Evolutionary conservation across 768 basidiomycete genomes (phyloP).

Genomic region (Leccinellum albellum): DNA sequence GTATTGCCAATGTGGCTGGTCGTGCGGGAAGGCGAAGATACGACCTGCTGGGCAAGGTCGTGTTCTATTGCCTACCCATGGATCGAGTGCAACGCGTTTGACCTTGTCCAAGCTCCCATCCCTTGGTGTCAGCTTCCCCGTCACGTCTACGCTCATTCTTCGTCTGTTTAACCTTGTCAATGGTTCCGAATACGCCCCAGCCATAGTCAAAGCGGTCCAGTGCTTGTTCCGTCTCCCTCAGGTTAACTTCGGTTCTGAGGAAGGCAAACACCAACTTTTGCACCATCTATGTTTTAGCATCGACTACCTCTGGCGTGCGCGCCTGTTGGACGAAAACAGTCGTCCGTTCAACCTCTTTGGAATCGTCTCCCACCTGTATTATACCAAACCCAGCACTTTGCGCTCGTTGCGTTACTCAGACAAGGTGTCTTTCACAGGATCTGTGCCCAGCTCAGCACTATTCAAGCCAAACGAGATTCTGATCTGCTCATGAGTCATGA

Average conservation of each 20-base stretch:
- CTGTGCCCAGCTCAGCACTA: conserved; percentile 38
- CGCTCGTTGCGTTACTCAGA: conserved; percentile 54
- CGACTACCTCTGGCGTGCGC: conserved; percentile 60
- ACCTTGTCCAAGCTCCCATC: conserved; percentile 60
- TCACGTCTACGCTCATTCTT: conserved; percentile 62
- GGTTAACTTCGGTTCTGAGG: conserved; percentile 52
- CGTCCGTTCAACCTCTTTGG: conserved; percentile 56
- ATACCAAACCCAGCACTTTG: conserved; percentile 68
- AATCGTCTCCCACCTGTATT: conserved; percentile 53
- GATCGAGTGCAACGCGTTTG: conserved; percentile 61
- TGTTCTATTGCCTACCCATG: conserved; percentile 67
- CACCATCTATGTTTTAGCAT: conserved; percentile 70
- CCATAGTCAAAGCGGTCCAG: conserved; percentile 47
- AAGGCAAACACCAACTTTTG: conserved; percentile 53
- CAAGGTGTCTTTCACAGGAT: conserved; percentile 57
- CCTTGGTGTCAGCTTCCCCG: conserved; percentile 60
- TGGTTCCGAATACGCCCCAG: conserved; percentile 50
- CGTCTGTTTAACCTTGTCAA: conserved; percentile 63
- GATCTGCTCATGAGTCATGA: conserved; percentile 58
- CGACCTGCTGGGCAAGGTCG: conserved; percentile 65
- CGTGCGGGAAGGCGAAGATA: conserved; percentile 71
- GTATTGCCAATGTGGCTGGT: conserved; percentile 74
- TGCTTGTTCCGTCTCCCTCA: conserved; percentile 56
- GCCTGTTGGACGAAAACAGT: conserved; percentile 51
- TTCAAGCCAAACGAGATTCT: conserved; percentile 46